Percentiles rank a stretch among this genome's conserved stretches.
Conservation (phyloP, 306 rosid species). For the Senna tora region DNA sequence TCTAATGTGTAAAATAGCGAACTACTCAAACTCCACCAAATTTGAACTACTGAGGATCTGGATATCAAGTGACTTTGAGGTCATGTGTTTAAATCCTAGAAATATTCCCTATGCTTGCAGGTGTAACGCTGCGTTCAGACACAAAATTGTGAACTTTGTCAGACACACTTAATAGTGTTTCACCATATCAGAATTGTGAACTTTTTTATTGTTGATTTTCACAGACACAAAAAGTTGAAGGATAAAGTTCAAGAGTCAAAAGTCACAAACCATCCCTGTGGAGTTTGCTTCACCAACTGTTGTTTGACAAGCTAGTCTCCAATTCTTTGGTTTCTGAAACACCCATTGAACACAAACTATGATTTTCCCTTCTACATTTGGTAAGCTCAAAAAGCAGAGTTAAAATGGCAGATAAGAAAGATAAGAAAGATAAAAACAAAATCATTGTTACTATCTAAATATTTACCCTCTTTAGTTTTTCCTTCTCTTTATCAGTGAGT, state of each 20-base stretch:
- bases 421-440: neutral
- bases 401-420: neutral
- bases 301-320: slow-evolving; percentile 98
- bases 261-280: slow-evolving; percentile 67
- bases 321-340: slow-evolving; percentile 84
- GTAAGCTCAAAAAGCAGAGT: neutral
- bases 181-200: no score
- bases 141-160: no score
- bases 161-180: no score
- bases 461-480: slow-evolving; percentile 69
- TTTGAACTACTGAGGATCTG: no score
- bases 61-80: no score
- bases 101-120: no score
- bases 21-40: no score
- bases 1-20: no score
- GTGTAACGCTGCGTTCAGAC: no score
- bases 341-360: neutral
- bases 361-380: neutral
- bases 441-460: neutral
- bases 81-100: no score
- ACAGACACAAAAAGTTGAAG: no score
- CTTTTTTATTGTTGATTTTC: no score
- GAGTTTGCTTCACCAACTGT: slow-evolving; percentile 78
- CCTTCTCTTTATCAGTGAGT: slow-evolving; percentile 79
- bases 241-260: neutral